A percentile compares a stretch with the other conserved stretches of the same genome.
Conservation (phyloP, 495 filamentous ascomycete species). For the Chaetomium tenue region DNA sequence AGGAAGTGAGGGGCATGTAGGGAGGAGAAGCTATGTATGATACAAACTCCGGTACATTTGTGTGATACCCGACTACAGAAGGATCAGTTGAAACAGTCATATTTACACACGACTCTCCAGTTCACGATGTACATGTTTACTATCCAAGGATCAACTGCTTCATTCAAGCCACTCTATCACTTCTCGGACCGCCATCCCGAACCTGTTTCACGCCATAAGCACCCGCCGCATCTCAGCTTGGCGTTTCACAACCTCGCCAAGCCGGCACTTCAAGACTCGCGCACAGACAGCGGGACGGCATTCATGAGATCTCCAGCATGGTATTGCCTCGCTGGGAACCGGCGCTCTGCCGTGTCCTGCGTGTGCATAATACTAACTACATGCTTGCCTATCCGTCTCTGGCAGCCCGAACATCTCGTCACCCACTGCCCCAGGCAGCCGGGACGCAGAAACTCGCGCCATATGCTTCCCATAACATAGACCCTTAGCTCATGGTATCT, state of each 20-base stretch:
- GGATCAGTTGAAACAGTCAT: not conserved
- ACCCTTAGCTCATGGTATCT: constrained; percentile 22
- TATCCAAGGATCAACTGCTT: too few species aligned
- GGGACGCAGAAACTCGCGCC: not conserved
- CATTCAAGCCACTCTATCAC: too few species aligned
- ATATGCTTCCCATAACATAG: constrained; percentile 5
- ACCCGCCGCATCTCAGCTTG: not conserved
- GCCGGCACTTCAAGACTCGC: not conserved
- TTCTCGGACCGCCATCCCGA: too few species aligned
- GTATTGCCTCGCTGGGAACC: constrained; percentile 3
- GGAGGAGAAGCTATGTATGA: not conserved
- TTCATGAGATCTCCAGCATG: not conserved
- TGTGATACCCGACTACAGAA: not conserved
- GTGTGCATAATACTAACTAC: not conserved
- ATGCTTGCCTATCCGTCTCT: not conserved
- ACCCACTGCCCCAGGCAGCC: constrained; percentile 14
- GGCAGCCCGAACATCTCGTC: not conserved
- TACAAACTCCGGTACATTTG: not conserved
- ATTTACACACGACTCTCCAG: not conserved
- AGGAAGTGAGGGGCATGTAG: not conserved
- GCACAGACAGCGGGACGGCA: constrained; percentile 7
- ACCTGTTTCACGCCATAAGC: not conserved
- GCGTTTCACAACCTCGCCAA: constrained; percentile 4
- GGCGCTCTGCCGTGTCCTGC: not conserved
- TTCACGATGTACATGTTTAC: too few species aligned